Conservation (phyloP, 768 basidiomycete genomes). For the Obba rivulosa region DNA sequence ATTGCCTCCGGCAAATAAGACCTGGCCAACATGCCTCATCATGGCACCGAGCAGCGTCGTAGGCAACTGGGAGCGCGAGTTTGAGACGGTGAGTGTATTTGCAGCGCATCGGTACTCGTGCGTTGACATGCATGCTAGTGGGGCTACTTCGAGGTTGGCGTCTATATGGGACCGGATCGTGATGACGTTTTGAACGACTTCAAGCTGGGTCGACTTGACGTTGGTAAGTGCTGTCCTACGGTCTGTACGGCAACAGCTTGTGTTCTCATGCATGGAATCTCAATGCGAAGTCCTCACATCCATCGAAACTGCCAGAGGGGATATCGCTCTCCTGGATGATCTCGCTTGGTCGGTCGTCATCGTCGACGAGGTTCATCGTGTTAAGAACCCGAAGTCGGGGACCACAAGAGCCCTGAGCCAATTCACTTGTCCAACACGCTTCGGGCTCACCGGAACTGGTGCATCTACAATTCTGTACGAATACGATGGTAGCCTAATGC, state of each 20-base stretch:
- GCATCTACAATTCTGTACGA: conserved; percentile 15
- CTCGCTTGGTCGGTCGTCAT: conserved; percentile 70
- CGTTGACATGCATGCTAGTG: conserved; percentile 45
- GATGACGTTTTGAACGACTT: conserved; percentile 63
- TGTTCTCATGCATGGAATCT: neutral
- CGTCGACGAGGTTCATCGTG: conserved; percentile 86
- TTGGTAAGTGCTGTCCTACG: conserved; percentile 49
- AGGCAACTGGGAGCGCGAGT: conserved; percentile 86
- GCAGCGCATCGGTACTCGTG: neutral
- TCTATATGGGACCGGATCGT: conserved; percentile 58
- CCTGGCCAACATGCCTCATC: conserved; percentile 87
- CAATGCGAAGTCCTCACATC: conserved; percentile 64
- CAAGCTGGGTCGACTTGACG: conserved; percentile 75
- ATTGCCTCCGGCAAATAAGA: conserved; percentile 60
- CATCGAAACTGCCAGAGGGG: conserved; percentile 66
- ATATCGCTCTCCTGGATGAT: conserved; percentile 64
- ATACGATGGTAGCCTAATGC: neutral
- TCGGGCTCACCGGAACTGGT: conserved; percentile 81
- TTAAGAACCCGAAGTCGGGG: conserved; percentile 74
- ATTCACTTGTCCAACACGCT: conserved; percentile 60
- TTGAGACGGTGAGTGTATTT: conserved; percentile 55
- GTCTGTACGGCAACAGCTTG: neutral
- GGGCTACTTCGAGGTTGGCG: conserved; percentile 88
- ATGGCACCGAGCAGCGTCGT: conserved; percentile 83
- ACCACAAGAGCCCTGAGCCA: conserved; percentile 65